Base-by-base conservation (phyloP, 495 filamentous ascomycete genomes). In the Neurospora hispaniola region DNA sequence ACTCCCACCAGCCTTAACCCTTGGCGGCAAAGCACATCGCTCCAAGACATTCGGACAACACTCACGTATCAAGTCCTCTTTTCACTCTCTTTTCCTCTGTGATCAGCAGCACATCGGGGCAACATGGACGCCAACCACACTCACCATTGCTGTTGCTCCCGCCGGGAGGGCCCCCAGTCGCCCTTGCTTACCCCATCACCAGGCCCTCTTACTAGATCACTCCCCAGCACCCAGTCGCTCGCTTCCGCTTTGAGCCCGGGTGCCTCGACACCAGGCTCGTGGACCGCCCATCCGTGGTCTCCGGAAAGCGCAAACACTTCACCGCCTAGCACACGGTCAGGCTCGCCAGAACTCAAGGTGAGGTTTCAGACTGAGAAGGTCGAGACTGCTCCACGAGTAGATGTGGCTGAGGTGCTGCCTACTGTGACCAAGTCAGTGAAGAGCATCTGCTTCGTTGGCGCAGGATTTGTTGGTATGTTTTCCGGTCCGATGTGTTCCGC, bases 371-470 rank as follows among this genome's bases (percentile, higher is more conserved):
- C 39, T 1, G 73, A 76, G 11, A 71, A 75, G 42, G 46, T 48
- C 35, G 70, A 54, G 2, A 16, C 69, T 14, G 74, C 77, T 20
- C 70, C 74, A 38, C 54, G 54, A 12, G 71, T 73, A 2, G 42
- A 69, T 0, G 73, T 48, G 23, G 40, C 72, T 12, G 23, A 69
- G 4, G 71, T 69, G 4, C 16, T 11, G 0, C 62, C 62, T 10
- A 46, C 62, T 11, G 48, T 42, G 2, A 31, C 71, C 23, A 71
- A 73, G 16, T 73, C 73, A 3, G 82, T 90, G 40, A 83, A 83
- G 71, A 92, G 86, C 44, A 78, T 83, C 43, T 80, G 79, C 75
- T 82, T 80, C 54, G 73, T 82, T 14, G 79, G 76, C 5, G 79
- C 79, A 0, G 79, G 80, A 20, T 79, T 80, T 48, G 76, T 80